Evolutionary conservation across 106 monocot species (phyloP).

Genomic region (Acorus calamus): DNA sequence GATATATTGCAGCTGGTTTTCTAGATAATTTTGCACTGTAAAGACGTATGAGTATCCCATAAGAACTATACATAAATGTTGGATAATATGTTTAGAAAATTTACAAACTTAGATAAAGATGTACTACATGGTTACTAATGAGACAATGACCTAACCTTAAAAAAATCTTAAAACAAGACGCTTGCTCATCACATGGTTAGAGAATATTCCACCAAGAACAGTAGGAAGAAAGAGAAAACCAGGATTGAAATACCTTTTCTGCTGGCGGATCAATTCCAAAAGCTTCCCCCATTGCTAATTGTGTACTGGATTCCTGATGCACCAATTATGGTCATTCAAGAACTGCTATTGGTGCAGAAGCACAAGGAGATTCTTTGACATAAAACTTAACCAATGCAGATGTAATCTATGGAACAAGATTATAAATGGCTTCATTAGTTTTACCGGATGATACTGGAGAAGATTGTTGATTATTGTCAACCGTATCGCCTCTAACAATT

Average conservation of each 20-base stretch:
- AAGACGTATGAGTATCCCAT: too few relatives aligned
- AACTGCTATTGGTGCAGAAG: too few relatives aligned
- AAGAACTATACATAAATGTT: too few relatives aligned
- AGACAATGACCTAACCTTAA: not conserved
- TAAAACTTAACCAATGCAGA: not conserved
- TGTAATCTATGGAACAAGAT: too few relatives aligned
- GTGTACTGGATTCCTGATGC: slow-evolving; percentile 76
- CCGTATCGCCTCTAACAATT: slow-evolving; percentile 87
- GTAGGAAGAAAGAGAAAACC: not conserved
- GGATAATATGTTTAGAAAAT: too few relatives aligned
- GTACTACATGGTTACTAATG: not conserved
- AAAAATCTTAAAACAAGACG: not conserved
- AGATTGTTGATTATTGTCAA: slow-evolving; percentile 92
- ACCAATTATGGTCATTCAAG: not conserved
- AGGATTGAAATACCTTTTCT: slow-evolving; percentile 17
- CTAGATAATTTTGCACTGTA: too few relatives aligned
- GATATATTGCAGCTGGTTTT: too few relatives aligned
- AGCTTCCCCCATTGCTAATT: slow-evolving; percentile 85
- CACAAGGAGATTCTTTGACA: not conserved
- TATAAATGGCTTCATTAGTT: not conserved
- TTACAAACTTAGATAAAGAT: too few relatives aligned
- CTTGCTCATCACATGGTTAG: not conserved
- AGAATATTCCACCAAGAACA: not conserved
- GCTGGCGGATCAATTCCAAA: slow-evolving; percentile 67
- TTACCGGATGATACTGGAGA: slow-evolving; percentile 88